Evolutionary conservation across 148 eudicot genomes (phyloP).

Genomic region (Nepenthes mirabilis): DNA sequence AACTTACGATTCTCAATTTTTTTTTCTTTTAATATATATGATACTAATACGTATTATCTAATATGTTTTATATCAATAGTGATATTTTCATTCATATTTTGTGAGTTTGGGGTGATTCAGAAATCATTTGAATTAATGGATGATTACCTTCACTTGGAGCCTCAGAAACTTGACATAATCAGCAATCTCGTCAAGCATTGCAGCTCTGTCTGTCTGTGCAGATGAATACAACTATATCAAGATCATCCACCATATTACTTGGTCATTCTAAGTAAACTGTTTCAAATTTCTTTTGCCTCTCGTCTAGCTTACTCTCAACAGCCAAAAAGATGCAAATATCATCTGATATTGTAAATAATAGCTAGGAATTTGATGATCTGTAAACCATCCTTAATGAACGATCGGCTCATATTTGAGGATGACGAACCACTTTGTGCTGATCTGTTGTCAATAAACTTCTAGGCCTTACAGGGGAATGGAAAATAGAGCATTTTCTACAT

Average conservation of each 20-base stretch:
- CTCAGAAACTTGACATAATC: constrained; percentile 47
- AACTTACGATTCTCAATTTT: too few relatives aligned
- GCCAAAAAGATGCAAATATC: too few relatives aligned
- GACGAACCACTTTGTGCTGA: too few relatives aligned
- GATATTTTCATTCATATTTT: not conserved
- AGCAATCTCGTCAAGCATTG: constrained; percentile 47
- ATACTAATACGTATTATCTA: too few relatives aligned
- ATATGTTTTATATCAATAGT: not conserved
- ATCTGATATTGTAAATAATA: too few relatives aligned
- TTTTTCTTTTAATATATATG: too few relatives aligned
- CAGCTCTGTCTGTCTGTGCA: constrained; percentile 42
- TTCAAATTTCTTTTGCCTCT: not conserved
- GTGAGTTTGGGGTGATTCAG: not conserved
- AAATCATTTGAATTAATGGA: not conserved
- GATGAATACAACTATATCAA: not conserved
- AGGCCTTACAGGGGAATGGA: too few relatives aligned
- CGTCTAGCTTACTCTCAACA: too few relatives aligned
- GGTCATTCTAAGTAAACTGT: not conserved
- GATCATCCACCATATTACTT: not conserved
- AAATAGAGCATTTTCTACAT: too few relatives aligned
- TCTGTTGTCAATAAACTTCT: too few relatives aligned
- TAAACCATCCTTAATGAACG: not conserved
- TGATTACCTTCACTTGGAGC: constrained; percentile 39
- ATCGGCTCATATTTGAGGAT: too few relatives aligned
- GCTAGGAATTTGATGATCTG: not conserved